Evolutionary conservation across 306 rosid genomes (phyloP), one percentile per base, ranked within the genome.

Genomic region (Trifolium fragiferum): DNA sequence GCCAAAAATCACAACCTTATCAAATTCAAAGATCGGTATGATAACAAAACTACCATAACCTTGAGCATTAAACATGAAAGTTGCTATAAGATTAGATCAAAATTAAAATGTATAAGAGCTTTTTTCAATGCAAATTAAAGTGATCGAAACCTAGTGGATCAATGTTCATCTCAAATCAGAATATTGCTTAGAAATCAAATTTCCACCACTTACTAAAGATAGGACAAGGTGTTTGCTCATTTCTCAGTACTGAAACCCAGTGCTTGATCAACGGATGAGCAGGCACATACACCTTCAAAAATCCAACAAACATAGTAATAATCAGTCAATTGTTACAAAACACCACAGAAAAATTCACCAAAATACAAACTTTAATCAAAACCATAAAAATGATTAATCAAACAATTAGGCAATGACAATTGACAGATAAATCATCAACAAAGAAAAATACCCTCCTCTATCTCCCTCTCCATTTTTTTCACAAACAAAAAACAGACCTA

Each of bases 231-330:
- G 99, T 94, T 62, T 90, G 90, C 43, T 94, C 97, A 19, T 94
- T 94, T 81, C 99, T 87, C 76, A 92, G 81, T 78, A 94, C 84
- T 0, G 99, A 94, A 86, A 94, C 96, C 99, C 97, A 94, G 70
- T 90, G 99, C 86, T 94, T 94, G 85, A 94, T 88, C 88, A 94
- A 84, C 13, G 93, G 86, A 78, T 94, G 99, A 0, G 99, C 97
- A 12, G 99, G 99, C 47, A 94, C 97, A 61, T 61, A 92, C 2
- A 94, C 96, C 99, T 94, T 73, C 64, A 81, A 69, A 63, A 76
- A 55, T 18, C 63, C 75, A 68, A 30, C 67, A 78, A 62, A 71
- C 25, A 55, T 21, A 64, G 51, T 37, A 16, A 62, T 37, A 16
- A 62, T 67, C 66, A 62, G 23, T 2, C 64, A 53, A 59, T 25